These are phyloP conservation scores for Fragaria vesca DNA, from an alignment of 306 rosid species.

Conservation along the genomic window DNA sequence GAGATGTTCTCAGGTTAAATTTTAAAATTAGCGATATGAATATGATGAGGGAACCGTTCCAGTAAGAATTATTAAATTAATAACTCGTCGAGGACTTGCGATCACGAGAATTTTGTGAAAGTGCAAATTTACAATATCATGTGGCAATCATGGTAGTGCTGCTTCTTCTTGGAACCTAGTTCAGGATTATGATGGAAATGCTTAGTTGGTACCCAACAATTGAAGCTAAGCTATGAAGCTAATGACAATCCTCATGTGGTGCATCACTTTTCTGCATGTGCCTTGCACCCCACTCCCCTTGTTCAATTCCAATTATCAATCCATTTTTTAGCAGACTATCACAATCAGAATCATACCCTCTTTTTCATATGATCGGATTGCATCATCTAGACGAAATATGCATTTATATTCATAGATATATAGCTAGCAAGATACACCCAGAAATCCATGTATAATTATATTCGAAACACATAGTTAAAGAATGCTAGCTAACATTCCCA, in stretches of 20 bases:
- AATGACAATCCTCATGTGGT: conserved; percentile 45
- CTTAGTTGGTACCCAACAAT: conserved; percentile 39
- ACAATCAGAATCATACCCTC: conserved; percentile 22
- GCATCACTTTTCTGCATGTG: conserved; percentile 69
- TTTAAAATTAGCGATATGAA: too few species aligned
- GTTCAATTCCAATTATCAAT: conserved; percentile 26
- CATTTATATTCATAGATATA: not conserved
- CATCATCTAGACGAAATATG: not conserved
- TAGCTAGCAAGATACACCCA: not conserved
- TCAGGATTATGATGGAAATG: conserved; percentile 38
- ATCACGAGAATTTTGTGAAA: not conserved
- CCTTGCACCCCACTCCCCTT: conserved; percentile 30
- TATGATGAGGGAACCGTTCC: too few species aligned
- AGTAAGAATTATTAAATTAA: too few species aligned
- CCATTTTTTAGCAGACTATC: conserved; percentile 22
- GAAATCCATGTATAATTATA: not conserved
- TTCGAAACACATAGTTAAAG: not conserved
- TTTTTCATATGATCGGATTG: conserved; percentile 4
- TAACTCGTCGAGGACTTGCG: too few species aligned
- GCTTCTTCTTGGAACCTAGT: conserved; percentile 44
- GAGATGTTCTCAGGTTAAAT: too few species aligned
- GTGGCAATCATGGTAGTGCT: conserved; percentile 30
- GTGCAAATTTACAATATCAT: conserved; percentile 19
- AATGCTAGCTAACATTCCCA: conserved; percentile 15
- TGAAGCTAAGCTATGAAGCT: conserved; percentile 29